Conservation (phyloP, 2,329 filamentous ascomycete species). For the Colletotrichum ledebouriae region DNA sequence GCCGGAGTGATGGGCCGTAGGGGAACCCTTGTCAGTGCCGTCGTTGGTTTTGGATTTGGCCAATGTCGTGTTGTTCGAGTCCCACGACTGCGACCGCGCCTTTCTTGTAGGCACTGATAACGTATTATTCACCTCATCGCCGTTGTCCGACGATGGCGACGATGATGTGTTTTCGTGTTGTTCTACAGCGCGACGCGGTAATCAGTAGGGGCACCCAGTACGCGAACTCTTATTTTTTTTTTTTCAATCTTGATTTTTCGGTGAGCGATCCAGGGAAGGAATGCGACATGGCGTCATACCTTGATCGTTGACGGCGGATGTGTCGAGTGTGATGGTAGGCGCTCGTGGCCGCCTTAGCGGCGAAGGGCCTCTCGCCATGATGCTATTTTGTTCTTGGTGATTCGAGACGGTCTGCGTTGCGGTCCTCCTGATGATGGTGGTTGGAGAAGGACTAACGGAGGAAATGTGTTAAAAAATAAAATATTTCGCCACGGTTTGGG, state of each 20-base stretch:
- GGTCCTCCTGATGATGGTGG: neutral
- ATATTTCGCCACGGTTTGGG: neutral
- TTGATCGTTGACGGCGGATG: slow-evolving; percentile 42
- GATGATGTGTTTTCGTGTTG: slow-evolving; percentile 26
- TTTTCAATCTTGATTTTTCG: neutral
- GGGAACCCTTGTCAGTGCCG: slow-evolving; percentile 35
- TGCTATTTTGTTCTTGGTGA: neutral
- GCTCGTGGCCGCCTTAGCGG: slow-evolving; percentile 39
- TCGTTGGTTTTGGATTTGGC: slow-evolving; percentile 40
- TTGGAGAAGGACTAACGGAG: neutral
- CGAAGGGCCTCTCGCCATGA: slow-evolving; percentile 33
- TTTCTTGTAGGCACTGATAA: slow-evolving; percentile 43
- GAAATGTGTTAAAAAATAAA: neutral
- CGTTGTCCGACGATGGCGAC: slow-evolving; percentile 34
- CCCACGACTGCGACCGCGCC: slow-evolving; percentile 42
- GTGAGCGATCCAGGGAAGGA: slow-evolving; percentile 23
- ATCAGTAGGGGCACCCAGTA: slow-evolving; percentile 24
- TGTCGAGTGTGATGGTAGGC: slow-evolving; percentile 43
- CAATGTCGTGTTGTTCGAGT: slow-evolving; percentile 40
- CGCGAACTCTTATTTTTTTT: neutral
- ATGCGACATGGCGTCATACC: slow-evolving; percentile 37
- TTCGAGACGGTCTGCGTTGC: neutral
- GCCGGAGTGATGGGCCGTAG: slow-evolving; percentile 14
- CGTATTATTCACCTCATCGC: slow-evolving; percentile 41
- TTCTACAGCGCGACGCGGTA: slow-evolving; percentile 23